Percentiles rank a stretch among this genome's conserved stretches.
Evolutionary conservation across 169 alveolate genomes (phyloP).

Genomic region (Cryptosporidium andersoni): DNA sequence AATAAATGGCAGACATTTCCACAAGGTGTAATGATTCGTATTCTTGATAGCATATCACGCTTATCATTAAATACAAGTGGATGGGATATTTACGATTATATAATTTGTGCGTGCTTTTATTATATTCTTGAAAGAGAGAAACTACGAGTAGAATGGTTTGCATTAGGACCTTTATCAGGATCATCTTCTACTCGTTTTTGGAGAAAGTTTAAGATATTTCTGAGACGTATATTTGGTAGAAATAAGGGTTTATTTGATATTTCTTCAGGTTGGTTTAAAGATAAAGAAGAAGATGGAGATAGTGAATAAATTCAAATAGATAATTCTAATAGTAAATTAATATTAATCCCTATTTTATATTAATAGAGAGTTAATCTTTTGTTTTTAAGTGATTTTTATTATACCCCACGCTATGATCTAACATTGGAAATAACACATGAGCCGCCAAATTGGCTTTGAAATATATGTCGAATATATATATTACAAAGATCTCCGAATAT

Average conservation of each 20-base stretch:
- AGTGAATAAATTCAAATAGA: too few species aligned
- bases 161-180: constrained; percentile 67
- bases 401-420: too few species aligned
- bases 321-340: too few species aligned
- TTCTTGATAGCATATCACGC: constrained; percentile 36
- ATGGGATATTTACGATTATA: constrained; percentile 68
- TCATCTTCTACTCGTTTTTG: constrained; percentile 49
- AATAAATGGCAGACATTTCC: constrained; percentile 70
- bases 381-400: too few species aligned
- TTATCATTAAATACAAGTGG: constrained; percentile 33
- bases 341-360: too few species aligned
- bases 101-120: constrained; percentile 34
- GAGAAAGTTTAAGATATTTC: constrained; percentile 40
- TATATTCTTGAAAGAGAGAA: constrained; percentile 48
- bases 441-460: too few species aligned
- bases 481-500: too few species aligned
- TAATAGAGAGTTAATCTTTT: too few species aligned
- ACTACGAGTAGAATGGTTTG: constrained; percentile 47
- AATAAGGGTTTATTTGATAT: constrained; percentile 46
- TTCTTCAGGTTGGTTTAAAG: constrained; percentile 6
- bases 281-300: not conserved
- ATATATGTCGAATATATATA: too few species aligned
- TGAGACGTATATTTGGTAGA: constrained; percentile 5
- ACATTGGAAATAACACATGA: too few species aligned
- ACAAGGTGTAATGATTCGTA: constrained; percentile 70